A percentile compares a stretch with the other conserved stretches of the same genome.
phyloP scores from a whole-genome alignment of 495 filamentous ascomycete species.

The Thermochaetoides thermophila region DNA sequence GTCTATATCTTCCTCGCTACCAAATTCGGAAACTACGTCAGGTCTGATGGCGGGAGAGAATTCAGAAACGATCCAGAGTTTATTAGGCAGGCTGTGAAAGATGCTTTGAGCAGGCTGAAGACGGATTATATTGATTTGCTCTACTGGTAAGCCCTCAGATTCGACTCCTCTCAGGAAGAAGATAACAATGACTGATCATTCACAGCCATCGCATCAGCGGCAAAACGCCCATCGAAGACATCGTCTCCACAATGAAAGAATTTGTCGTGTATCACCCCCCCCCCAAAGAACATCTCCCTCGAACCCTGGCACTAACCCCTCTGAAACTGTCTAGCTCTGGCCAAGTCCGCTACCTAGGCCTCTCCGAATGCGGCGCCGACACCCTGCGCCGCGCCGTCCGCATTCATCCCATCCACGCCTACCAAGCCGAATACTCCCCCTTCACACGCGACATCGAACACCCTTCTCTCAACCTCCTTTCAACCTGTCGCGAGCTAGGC shows the following conservation, averaged over 20 bases:
- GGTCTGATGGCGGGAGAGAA: conserved; percentile 6
- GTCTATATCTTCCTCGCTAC: conserved; percentile 36
- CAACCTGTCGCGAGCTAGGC: conserved; percentile 27
- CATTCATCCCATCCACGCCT: conserved; percentile 15
- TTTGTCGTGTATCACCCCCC: conserved; percentile 4
- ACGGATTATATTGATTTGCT: conserved; percentile 33
- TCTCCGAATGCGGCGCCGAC: conserved; percentile 16
- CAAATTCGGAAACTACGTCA: conserved; percentile 27
- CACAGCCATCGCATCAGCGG: conserved; percentile 10
- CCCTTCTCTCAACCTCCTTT: conserved; percentile 1
- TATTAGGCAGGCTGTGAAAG: conserved; percentile 35
- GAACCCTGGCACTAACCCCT: conserved; percentile 4
- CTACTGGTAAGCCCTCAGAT: conserved; percentile 4
- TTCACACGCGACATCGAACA: conserved; percentile 11
- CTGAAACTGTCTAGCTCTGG: conserved; percentile 21
- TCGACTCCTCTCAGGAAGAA: too few species aligned
- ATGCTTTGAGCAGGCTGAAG: conserved; percentile 36
- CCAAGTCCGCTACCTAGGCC: conserved; percentile 32
- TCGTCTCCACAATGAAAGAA: conserved; percentile 8
- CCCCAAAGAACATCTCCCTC: neutral
- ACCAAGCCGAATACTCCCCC: conserved; percentile 16
- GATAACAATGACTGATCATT: neutral
- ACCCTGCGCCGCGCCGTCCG: conserved; percentile 16
- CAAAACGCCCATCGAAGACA: conserved; percentile 10
- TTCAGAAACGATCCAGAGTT: conserved; percentile 29